These are phyloP conservation scores for Curvularia eragrostidis DNA, from an alignment of 2,329 filamentous ascomycete species.

Conservation along the genomic window DNA sequence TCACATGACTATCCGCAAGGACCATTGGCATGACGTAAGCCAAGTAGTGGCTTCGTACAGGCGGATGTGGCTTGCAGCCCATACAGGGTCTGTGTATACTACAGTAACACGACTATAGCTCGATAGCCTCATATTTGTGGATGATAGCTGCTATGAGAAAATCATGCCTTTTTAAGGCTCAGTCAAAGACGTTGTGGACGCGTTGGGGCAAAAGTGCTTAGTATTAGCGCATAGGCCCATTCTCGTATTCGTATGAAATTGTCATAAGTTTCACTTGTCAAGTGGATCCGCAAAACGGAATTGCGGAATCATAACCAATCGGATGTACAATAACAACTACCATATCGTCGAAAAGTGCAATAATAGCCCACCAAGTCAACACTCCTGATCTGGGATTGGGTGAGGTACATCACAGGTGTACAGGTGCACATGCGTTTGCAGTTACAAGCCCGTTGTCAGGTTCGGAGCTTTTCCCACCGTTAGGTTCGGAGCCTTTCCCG, in stretches of 20 bases:
- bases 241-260: neutral
- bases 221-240: neutral
- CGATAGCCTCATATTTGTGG: neutral
- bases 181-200: neutral
- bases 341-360: neutral
- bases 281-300: neutral
- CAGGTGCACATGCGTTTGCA: neutral
- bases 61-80: neutral
- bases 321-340: neutral
- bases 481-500: no score
- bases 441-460: neutral
- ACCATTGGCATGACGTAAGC: neutral
- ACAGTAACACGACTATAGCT: neutral
- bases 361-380: neutral
- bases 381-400: neutral
- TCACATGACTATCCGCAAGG: neutral
- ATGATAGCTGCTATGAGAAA: neutral
- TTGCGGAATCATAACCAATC: neutral
- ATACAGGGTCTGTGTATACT: neutral
- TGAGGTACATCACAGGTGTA: neutral
- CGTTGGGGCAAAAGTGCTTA: neutral
- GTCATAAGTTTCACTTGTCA: neutral
- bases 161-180: neutral
- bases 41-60: neutral
- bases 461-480: no score